phyloP scores from a whole-genome alignment of 2,329 filamentous ascomycete genomes.

The Calonectria naviculata region DNA sequence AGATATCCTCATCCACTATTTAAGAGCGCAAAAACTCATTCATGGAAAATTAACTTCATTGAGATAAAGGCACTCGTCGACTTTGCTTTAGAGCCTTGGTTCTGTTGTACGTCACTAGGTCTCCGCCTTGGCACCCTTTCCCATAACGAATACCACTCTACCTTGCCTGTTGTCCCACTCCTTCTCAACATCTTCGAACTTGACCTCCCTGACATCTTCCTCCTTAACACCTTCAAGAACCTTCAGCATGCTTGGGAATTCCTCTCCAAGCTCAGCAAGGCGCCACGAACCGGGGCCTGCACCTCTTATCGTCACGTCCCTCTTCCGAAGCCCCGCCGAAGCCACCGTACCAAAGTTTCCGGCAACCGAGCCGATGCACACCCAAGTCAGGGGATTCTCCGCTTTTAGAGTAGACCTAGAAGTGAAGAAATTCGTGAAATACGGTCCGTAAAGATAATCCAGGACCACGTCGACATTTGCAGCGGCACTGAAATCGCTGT shows the following conservation, averaged over 20 bases:
- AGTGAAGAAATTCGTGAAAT: slow-evolving; percentile 52
- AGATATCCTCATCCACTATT: no score
- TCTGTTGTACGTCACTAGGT: not conserved
- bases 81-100: not conserved
- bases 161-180: slow-evolving; percentile 35
- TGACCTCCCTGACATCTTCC: slow-evolving; percentile 31
- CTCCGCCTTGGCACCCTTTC: not conserved
- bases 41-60: no score
- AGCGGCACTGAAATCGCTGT: slow-evolving; percentile 58
- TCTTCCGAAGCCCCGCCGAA: slow-evolving; percentile 56
- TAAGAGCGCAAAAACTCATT: no score
- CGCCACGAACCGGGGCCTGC: slow-evolving; percentile 57
- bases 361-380: slow-evolving; percentile 61
- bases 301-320: slow-evolving; percentile 59
- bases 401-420: slow-evolving; percentile 48
- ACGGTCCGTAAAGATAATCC: slow-evolving; percentile 67
- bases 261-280: slow-evolving; percentile 37
- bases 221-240: slow-evolving; percentile 33
- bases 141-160: slow-evolving; percentile 42
- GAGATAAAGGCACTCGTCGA: no score
- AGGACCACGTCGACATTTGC: slow-evolving; percentile 64
- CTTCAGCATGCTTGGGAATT: slow-evolving; percentile 34
- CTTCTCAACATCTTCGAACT: slow-evolving; percentile 38
- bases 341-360: slow-evolving; percentile 52
- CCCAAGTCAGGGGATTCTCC: slow-evolving; percentile 58